Evolutionary conservation across 495 filamentous ascomycete genomes (phyloP).

Genomic region (Aspergillus sclerotioniger): DNA sequence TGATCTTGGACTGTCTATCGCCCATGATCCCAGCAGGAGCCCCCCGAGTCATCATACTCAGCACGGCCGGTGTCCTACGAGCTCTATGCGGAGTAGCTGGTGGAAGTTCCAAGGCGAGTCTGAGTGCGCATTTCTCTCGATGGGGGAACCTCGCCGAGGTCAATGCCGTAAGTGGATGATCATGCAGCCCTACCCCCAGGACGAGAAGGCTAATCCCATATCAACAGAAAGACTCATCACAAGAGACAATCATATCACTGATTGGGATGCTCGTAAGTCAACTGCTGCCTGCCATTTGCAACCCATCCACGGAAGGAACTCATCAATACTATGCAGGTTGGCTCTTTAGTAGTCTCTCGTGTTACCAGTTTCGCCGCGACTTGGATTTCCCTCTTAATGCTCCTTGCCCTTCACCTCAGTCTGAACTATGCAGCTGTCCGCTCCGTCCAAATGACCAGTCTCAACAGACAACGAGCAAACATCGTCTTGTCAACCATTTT

Average conservation of each 20-base stretch:
- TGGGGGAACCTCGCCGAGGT: conserved; percentile 90
- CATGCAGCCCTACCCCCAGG: neutral
- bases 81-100: conserved; percentile 88
- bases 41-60: conserved; percentile 67
- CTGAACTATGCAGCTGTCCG: conserved; percentile 86
- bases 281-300: conserved; percentile 4
- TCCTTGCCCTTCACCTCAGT: conserved; percentile 71
- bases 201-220: conserved; percentile 12
- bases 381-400: conserved; percentile 68
- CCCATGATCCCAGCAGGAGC: conserved; percentile 67
- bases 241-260: conserved; percentile 92
- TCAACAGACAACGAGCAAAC: conserved; percentile 85
- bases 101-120: conserved; percentile 81
- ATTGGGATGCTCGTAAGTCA: conserved; percentile 79
- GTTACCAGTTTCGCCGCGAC: conserved; percentile 70
- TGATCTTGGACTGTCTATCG: conserved; percentile 85
- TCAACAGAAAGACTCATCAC: conserved; percentile 80
- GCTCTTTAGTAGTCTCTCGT: conserved; percentile 74
- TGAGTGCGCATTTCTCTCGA: conserved; percentile 88
- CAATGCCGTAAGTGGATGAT: conserved; percentile 64
- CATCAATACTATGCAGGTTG: conserved; percentile 49
- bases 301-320: neutral
- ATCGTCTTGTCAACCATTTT: conserved; percentile 68
- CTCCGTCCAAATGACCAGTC: conserved; percentile 76
- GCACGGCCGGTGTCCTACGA: conserved; percentile 71